Evolutionary conservation across 2,329 filamentous ascomycete genomes (phyloP), one percentile per base, ranked within the genome.

Genomic region (Pezicula carpinea): DNA sequence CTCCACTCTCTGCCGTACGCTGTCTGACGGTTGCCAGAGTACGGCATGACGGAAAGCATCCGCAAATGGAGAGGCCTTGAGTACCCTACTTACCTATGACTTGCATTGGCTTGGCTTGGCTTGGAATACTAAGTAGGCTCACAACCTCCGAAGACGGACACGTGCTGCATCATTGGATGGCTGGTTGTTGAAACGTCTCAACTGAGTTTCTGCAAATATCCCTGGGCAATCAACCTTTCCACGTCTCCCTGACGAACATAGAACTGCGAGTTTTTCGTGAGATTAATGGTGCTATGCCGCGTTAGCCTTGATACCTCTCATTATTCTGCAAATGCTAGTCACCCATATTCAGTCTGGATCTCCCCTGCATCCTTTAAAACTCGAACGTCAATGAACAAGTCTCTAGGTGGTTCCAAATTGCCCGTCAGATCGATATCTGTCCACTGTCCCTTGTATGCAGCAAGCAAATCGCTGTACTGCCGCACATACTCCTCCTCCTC

Each of bases 341-440:
- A 95, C 87, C 93, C 93, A 64, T 99, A 99, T 74, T 99, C 95
- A 0, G 93, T 99, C 71, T 99, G 92, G 54, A 99, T 96, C 73
- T 99, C 93, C 4, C 95, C 93, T 1, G 92, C 93, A 71, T 99
- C 93, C 66, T 93, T 96, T 54, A 99, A 70, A 41, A 99, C 93
- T 39, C 93, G 77, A 31, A 99, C 93, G 66, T 99, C 93, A 59
- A 99, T 95, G 66, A 97, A 99, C 44, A 99, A 71, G 68, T 99
- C 93, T 58, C 82, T 82, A n/a, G 93, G 93, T 19, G 93, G 93
- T 63, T 96, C 90, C 63, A 99, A 72, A 61, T 87, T 93, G 26
- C 93, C 93, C 3, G 93, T 96, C 46, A 99, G 73, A 67, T 99
- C 93, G 56, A 99, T 87, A 64, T 99, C 93, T 17, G 92, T 97